Evolutionary conservation across 768 basidiomycete species (phyloP), one percentile per base, ranked within the genome.

Genomic region (Fomitopsis pulvina): DNA sequence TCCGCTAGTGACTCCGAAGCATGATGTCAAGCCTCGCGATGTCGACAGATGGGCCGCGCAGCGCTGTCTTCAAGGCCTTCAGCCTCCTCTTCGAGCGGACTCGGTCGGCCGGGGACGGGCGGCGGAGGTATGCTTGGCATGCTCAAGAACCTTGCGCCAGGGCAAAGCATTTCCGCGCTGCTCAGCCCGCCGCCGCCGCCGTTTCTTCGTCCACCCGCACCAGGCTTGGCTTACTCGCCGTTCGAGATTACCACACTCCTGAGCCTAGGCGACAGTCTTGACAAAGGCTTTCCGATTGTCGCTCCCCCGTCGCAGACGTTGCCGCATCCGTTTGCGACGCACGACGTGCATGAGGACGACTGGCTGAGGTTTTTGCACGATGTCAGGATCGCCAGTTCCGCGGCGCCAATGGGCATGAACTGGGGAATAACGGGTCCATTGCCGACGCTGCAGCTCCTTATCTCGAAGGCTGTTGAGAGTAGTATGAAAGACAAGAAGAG

Each of bases 291-390:
- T 58, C 72, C 73, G 0, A 52, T 57, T 12, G 29, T 69, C 6
- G 67, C 71, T 0, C 79, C 79, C 1, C 71, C 72, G 1, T 66
- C 70, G 4, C 43, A 50, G 26, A 27, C 56, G 8, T 53, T 51
- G 16, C 70, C 69, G 9, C 80, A 81, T 56, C 79, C 79, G 22
- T 81, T 81, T 56, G 56, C 60, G 21, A 64, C 71, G 41, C 74
- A 77, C 59, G 78, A 81, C 55, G 61, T 81, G 3, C 54, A 47
- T 0, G 71, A 79, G 60, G 65, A 60, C 16, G 80, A 81, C 58
- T 81, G 80, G 80, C 57, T 62, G 34, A 65, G 67, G 71, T 61
- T 62, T 48, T 24, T 63, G 43, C 22, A 45, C 12, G 52, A 58
- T 46, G n/a, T 61, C 14, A 51, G 51, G 46, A 16, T 22, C 25